These are phyloP conservation scores for Herpotrichia juniperi DNA, from an alignment of 2,329 filamentous ascomycete genomes.

Conservation along the genomic window DNA sequence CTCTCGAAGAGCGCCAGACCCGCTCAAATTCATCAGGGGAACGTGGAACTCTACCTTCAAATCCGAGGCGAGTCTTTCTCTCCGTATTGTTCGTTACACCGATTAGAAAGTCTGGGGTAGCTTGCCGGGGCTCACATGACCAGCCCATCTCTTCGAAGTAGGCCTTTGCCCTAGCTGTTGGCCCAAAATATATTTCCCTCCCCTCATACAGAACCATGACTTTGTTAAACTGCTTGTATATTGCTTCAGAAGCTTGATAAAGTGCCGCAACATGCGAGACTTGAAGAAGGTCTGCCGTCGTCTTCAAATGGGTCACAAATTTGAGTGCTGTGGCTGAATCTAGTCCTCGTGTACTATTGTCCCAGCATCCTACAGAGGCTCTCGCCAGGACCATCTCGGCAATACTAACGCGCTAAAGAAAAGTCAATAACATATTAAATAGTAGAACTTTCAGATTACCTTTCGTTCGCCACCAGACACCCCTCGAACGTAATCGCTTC, in stretches of 20 bases:
- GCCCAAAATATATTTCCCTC: conserved; percentile 72
- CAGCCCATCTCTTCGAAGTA: conserved; percentile 76
- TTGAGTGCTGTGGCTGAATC: conserved; percentile 67
- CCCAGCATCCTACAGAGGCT: conserved; percentile 68
- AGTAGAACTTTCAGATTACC: background rate
- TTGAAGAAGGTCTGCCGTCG: background rate
- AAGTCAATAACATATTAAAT: conserved; percentile 58
- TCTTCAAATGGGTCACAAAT: background rate
- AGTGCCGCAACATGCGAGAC: background rate
- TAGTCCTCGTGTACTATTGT: conserved; percentile 72
- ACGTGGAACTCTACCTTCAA: conserved; percentile 46
- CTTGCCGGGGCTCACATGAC: conserved; percentile 58
- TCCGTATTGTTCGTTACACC: conserved; percentile 63
- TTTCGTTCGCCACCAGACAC: conserved; percentile 70
- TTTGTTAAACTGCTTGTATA: conserved; percentile 18
- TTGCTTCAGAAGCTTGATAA: conserved; percentile 1
- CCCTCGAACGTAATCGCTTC: conserved; percentile 74
- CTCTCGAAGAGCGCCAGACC: conserved; percentile 43
- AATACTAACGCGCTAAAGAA: conserved; percentile 40
- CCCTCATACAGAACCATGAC: conserved; percentile 58
- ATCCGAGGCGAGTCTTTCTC: conserved; percentile 45
- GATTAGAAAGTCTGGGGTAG: conserved; percentile 74
- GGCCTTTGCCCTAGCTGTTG: conserved; percentile 62
- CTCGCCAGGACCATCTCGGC: background rate
- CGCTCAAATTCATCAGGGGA: conserved; percentile 51